A percentile compares a stretch with the other conserved stretches of the same genome.
Evolutionary conservation across 2,329 filamentous ascomycete genomes (phyloP).

Genomic region (Neofusicoccum umdonicola): DNA sequence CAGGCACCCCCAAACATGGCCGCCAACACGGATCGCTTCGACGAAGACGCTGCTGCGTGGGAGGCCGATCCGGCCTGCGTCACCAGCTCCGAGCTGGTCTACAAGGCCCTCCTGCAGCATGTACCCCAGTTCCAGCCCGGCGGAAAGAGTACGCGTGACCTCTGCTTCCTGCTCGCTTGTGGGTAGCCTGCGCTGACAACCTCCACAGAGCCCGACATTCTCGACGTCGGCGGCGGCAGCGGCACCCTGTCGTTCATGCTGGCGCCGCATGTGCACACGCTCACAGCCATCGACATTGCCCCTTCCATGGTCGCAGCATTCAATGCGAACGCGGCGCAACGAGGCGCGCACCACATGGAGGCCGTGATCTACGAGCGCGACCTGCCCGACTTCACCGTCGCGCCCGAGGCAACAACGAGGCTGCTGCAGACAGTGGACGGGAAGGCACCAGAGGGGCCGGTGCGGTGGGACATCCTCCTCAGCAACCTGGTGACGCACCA

Average conservation of each 20-base stretch:
- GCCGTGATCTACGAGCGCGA: conserved; percentile 49
- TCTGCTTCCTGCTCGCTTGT: not conserved
- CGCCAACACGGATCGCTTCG: conserved; percentile 51
- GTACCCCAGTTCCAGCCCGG: conserved; percentile 33
- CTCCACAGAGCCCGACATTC: conserved; percentile 42
- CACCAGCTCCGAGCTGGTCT: conserved; percentile 43
- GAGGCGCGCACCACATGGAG: conserved; percentile 41
- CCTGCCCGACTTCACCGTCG: conserved; percentile 35
- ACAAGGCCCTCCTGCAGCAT: conserved; percentile 45
- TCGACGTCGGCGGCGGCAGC: conserved; percentile 59
- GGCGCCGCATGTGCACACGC: conserved; percentile 46
- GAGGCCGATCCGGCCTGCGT: conserved; percentile 54
- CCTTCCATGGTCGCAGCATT: conserved; percentile 56
- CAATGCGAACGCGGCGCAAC: conserved; percentile 41
- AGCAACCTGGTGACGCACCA: conserved; percentile 58
- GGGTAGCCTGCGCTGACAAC: not conserved
- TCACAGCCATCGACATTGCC: conserved; percentile 55
- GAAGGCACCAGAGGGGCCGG: not conserved
- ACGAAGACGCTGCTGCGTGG: conserved; percentile 54
- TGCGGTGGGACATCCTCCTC: conserved; percentile 51
- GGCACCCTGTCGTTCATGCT: conserved; percentile 53
- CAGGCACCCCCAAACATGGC: not conserved
- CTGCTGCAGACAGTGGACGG: conserved; percentile 35
- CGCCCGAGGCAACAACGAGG: conserved; percentile 20
- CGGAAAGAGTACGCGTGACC: conserved; percentile 20